Conservation (phyloP, 2,329 filamentous ascomycete species). For the Colletotrichum tropicicola region DNA sequence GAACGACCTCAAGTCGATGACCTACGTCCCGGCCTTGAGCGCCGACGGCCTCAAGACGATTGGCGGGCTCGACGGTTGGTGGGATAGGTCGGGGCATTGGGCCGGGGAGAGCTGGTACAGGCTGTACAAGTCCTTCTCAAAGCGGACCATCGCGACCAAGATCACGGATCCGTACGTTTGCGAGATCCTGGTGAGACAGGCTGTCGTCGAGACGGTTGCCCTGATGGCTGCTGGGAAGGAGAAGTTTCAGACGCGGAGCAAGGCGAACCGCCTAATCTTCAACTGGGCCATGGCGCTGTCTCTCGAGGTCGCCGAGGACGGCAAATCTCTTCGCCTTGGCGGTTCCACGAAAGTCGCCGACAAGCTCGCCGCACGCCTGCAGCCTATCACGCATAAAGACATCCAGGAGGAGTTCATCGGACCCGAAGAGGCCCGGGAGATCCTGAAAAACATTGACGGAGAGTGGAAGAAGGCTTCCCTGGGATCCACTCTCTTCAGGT, state of each 20-base stretch:
- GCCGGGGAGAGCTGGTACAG: constrained; percentile 52
- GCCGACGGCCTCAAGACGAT: constrained; percentile 57
- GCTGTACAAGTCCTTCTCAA: constrained; percentile 46
- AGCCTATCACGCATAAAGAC: constrained; percentile 35
- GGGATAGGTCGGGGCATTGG: constrained; percentile 64
- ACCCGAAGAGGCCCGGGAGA: constrained; percentile 49
- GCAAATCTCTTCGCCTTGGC: constrained; percentile 32
- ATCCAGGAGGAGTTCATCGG: constrained; percentile 37
- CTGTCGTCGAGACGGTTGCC: constrained; percentile 61
- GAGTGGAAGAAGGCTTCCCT: constrained; percentile 69
- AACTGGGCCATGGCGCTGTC: constrained; percentile 46
- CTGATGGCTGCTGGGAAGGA: no score
- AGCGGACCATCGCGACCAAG: constrained; percentile 42
- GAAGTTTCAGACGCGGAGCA: no score
- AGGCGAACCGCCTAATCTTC: no score
- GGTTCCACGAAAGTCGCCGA: no score
- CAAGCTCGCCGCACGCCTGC: no score
- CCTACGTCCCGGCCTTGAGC: constrained; percentile 57
- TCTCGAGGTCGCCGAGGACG: constrained; percentile 48
- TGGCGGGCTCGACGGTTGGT: constrained; percentile 59
- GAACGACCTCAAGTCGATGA: constrained; percentile 18
- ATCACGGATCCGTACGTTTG: constrained; percentile 54
- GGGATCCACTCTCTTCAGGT: constrained; percentile 71
- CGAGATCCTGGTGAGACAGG: constrained; percentile 58
- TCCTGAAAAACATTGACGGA: constrained; percentile 56